Conservation (phyloP, 2,329 filamentous ascomycete genomes). For the Myriosclerotinia scirpicola region DNA sequence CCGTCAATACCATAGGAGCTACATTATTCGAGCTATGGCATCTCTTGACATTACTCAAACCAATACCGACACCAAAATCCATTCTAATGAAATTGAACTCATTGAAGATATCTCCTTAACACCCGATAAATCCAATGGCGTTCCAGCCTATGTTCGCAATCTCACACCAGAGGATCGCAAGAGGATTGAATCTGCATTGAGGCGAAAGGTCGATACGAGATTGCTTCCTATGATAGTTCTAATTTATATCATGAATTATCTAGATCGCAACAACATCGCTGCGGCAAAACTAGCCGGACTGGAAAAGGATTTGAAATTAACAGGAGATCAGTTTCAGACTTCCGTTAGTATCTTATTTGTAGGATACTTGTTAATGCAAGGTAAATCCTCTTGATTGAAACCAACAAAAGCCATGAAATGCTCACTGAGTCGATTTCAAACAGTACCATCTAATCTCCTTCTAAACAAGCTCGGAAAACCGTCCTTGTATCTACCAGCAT, state of each 20-base stretch:
- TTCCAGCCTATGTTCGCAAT: constrained; percentile 42
- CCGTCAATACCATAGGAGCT: background rate
- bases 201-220: constrained; percentile 64
- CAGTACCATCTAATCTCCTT: constrained; percentile 50
- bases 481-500: constrained; percentile 51
- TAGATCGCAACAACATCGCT: constrained; percentile 60
- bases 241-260: constrained; percentile 70
- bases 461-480: constrained; percentile 52
- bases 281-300: constrained; percentile 53
- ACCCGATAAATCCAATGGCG: background rate
- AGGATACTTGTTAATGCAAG: constrained; percentile 45
- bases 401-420: background rate
- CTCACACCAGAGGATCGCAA: constrained; percentile 53
- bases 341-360: constrained; percentile 45
- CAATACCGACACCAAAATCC: constrained; percentile 13
- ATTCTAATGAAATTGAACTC: constrained; percentile 20
- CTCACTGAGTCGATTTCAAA: background rate
- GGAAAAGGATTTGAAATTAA: constrained; percentile 45
- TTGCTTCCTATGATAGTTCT: constrained; percentile 66
- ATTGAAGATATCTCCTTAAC: constrained; percentile 21
- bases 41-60: background rate
- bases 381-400: background rate
- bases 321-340: constrained; percentile 46
- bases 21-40: constrained; percentile 8
- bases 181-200: constrained; percentile 55